Evolutionary conservation across 1,284 basidiomycete genomes (phyloP), one percentile per base, ranked within the genome.

Genomic region (Trichosporon coremiiforme): DNA sequence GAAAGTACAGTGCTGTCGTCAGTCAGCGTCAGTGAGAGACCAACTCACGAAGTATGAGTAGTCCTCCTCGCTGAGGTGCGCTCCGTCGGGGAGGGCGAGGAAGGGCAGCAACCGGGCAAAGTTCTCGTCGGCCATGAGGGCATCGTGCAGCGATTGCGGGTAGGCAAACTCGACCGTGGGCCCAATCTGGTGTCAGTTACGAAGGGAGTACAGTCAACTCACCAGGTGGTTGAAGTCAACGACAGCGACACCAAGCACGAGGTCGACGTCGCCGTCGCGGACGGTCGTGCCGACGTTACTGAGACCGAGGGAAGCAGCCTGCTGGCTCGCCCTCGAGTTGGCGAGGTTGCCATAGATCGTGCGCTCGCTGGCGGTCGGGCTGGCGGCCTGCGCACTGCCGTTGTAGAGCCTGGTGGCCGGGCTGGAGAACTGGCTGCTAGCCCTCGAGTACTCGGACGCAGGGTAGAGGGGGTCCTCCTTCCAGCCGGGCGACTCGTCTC

Each of bases 61-160:
- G 80, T 99, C 96, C 85, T 99, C 96, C 35, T 90, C 86, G 73
- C 91, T 93, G 74, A 98, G 83, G 84, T 99, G 96, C 13, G 95
- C 95, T 33, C 96, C 96, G 78, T 99, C 97, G 0, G 96, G 96
- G 22, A 99, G 87, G 0, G 96, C 97, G n/a, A 99, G 87, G 84
- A 99, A 99, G 0, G 96, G 96, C 20, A 99, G 85, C 55, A 94
- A 89, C 78, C 90, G 90, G 47, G 87, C 85, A 63, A 96, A 86
- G 76, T 92, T 91, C 72, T 93, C 90, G 77, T 96, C 90, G 38
- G 91, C 88, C 71, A 90, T 89, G 55, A 95, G 86, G 1, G 87
- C 87, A 3, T 90, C 89, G 74, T 79, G 77, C 3, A 85, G 86
- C 84, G 68, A 87, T 85, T 80, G 74, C 5, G 86, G 86, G 74